phyloP scores from a whole-genome alignment of 108 stramenopile genomes.

The Skeletonema tropicum region DNA sequence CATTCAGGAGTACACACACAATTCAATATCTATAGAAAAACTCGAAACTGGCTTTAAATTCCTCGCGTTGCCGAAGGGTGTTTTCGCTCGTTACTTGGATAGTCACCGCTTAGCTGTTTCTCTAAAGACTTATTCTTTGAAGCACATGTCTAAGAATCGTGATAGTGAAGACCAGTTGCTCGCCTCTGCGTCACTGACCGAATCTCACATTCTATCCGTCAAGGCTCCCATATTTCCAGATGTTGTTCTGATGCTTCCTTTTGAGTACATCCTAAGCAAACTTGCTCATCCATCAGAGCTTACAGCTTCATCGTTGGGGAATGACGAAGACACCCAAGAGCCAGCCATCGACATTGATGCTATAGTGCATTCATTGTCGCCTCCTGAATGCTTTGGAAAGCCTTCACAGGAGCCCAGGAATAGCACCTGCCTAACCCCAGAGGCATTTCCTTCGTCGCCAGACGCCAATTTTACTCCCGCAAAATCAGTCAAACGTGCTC shows the following conservation, averaged over 20 bases:
- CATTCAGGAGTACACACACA: constrained; percentile 76
- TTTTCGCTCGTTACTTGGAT: constrained; percentile 77
- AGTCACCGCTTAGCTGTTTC: constrained; percentile 81
- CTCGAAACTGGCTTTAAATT: constrained; percentile 65
- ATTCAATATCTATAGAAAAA: constrained; percentile 67
- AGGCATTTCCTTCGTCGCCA: constrained; percentile 31
- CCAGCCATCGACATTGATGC: constrained; percentile 63
- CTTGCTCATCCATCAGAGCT: constrained; percentile 53
- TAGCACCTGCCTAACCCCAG: constrained; percentile 10
- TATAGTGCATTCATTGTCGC: constrained; percentile 75
- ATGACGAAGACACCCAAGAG: constrained; percentile 51
- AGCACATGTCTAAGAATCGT: constrained; percentile 45
- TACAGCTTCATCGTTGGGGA: constrained; percentile 19
- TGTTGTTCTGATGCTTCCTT: constrained; percentile 75
- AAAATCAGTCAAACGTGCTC: constrained; percentile 2
- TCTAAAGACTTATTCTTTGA: constrained; percentile 72
- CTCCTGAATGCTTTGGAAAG: constrained; percentile 71
- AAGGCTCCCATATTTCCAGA: constrained; percentile 69
- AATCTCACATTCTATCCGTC: constrained; percentile 74
- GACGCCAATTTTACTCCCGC: constrained; percentile 29
- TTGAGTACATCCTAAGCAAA: constrained; percentile 68
- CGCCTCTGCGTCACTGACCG: constrained; percentile 76
- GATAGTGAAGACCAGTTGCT: constrained; percentile 40
- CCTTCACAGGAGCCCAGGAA: not conserved
- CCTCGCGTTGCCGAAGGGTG: constrained; percentile 74